Evolutionary conservation across 2,329 filamentous ascomycete genomes (phyloP), one percentile per base, ranked within the genome.

Genomic region (Chaetomiaceae sp.): DNA sequence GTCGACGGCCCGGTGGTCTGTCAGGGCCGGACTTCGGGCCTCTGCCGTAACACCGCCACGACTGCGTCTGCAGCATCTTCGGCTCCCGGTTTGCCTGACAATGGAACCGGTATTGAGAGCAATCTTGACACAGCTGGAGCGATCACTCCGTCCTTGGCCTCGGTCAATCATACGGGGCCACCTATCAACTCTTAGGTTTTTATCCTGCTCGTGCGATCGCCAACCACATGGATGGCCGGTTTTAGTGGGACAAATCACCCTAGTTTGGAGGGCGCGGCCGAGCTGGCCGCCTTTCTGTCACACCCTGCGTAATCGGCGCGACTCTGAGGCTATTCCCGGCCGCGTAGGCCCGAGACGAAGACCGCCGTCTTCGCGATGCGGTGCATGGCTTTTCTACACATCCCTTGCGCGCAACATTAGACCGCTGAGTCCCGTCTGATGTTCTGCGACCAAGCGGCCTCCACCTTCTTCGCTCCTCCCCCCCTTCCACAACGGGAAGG

Each of bases 251-350:
- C 20, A 11, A 14, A 21, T 25, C 30, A 27, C 7, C 9, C 43
- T 34, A 9, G 14, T 23, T 25, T 23, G 16, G 25, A 20, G 18
- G 3, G 5, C 38, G n/a, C 8, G 33, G 32, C 33, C 27, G 42
- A 16, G 20, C 14, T 16, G 42, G 36, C 25, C 34, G 4, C 16
- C n/a, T 13, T 27, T 36, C n/a, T 38, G 49, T 38, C 33, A 29
- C 34, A 20, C 6, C 7, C 7, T 36, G 25, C 20, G 21, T 34
- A 37, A 37, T 38, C 42, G 49, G 34, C 25, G 29, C 49, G 14
- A 30, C 20, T 29, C 43, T 46, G 49, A 52, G 43, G 34, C 36
- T 34, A 18, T 27, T 21, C 29, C 34, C 20, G 36, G 42, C 49
- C 36, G 18, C 36, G 10, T 18, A 11, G 49, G 34, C 36, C 14